These are phyloP conservation scores for Heliosperma pusillum DNA, from an alignment of 148 eudicot genomes.

Conservation along the genomic window DNA sequence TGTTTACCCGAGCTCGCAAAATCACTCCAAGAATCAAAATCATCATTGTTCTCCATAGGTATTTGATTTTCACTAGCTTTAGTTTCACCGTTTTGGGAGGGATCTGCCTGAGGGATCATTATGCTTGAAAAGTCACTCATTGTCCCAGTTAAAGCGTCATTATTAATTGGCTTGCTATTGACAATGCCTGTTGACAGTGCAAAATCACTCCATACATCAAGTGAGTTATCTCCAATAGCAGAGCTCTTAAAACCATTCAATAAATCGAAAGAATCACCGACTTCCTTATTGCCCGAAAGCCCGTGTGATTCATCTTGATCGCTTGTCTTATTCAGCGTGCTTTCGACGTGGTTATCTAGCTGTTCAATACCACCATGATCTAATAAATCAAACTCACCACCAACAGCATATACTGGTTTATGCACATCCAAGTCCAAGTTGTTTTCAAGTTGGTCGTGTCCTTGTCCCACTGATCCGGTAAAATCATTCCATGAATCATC, in stretches of 20 bases:
- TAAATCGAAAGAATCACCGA: constrained; percentile 39
- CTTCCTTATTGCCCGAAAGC: constrained; percentile 40
- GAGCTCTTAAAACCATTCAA: constrained; percentile 50
- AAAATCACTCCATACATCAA: constrained; percentile 29
- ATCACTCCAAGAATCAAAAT: constrained; percentile 28
- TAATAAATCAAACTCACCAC: constrained; percentile 23
- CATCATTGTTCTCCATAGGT: constrained; percentile 11
- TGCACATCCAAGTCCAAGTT: constrained; percentile 9
- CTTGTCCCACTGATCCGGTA: constrained; percentile 10
- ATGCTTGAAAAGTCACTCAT: constrained; percentile 28
- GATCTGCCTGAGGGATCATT: constrained; percentile 16
- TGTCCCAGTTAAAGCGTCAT: constrained; percentile 18
- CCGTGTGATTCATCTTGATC: constrained; percentile 37
- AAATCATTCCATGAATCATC: constrained; percentile 31
- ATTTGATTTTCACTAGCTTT: constrained; percentile 19
- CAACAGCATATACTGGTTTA: constrained; percentile 21
- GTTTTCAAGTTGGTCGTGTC: constrained; percentile 9
- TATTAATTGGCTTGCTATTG: constrained; percentile 10
- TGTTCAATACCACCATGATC: constrained; percentile 4
- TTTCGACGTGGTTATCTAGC: constrained; percentile 13
- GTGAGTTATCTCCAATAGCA: constrained; percentile 12
- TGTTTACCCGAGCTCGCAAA: constrained; percentile 16
- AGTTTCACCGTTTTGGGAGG: constrained; percentile 18
- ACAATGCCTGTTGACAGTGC: constrained; percentile 3
- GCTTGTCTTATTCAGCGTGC: not conserved